Percentiles rank a stretch among this genome's conserved stretches.
Evolutionary conservation across 2,329 filamentous ascomycete genomes (phyloP).

Genomic region (Apiospora marii): DNA sequence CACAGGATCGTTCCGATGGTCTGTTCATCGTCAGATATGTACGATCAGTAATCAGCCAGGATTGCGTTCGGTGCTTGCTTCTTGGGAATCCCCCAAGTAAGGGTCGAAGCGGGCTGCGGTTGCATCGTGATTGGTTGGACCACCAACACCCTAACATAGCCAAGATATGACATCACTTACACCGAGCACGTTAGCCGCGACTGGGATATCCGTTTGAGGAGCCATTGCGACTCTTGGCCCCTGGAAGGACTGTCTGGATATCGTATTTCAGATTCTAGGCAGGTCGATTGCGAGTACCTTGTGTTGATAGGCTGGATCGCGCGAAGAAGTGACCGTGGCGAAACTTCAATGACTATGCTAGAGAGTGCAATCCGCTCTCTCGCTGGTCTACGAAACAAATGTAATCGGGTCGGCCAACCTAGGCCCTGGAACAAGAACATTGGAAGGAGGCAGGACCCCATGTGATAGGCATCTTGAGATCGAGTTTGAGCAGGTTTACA

Average conservation of each 20-base stretch:
- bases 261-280: not conserved
- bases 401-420: not conserved
- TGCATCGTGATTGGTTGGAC: not conserved
- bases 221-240: constrained; percentile 33
- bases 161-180: constrained; percentile 41
- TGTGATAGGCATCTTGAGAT: not conserved
- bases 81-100: no score
- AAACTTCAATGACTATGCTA: not conserved
- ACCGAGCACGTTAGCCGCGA: constrained; percentile 49
- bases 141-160: constrained; percentile 20
- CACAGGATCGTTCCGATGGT: constrained; percentile 48
- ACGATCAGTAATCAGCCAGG: not conserved
- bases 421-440: not conserved
- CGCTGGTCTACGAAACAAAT: not conserved
- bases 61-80: not conserved
- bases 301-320: not conserved
- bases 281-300: not conserved
- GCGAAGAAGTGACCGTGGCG: not conserved
- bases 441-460: not conserved
- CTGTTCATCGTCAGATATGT: constrained; percentile 25
- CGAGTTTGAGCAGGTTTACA: not conserved
- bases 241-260: not conserved
- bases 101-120: not conserved
- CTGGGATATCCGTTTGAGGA: constrained; percentile 39
- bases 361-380: not conserved